phyloP scores from a whole-genome alignment of 495 filamentous ascomycete species.

The Cercophora sp. region DNA sequence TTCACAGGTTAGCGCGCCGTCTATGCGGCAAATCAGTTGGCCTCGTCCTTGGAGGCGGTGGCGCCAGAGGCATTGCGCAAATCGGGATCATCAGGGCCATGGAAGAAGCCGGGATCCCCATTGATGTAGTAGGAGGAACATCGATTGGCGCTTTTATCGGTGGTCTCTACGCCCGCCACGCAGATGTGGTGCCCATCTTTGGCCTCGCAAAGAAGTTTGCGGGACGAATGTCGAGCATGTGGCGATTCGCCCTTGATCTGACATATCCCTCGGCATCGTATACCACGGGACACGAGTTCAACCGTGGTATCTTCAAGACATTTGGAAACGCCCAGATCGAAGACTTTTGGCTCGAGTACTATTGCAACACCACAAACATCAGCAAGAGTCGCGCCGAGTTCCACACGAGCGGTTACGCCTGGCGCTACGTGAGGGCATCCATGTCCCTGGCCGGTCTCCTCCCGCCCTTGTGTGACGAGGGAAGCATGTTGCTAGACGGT shows the following conservation, averaged over 20 bases:
- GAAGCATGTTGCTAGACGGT: constrained; percentile 91
- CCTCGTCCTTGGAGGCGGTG: constrained; percentile 88
- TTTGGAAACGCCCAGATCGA: constrained; percentile 96
- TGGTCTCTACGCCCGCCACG: constrained; percentile 90
- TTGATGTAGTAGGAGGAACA: constrained; percentile 93
- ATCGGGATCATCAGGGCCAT: constrained; percentile 91
- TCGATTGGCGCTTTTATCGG: constrained; percentile 98
- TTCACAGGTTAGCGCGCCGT: constrained; percentile 85
- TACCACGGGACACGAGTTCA: constrained; percentile 98
- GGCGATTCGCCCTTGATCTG: constrained; percentile 91
- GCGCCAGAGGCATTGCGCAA: constrained; percentile 85
- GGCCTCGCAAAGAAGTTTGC: constrained; percentile 95
- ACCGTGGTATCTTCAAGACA: constrained; percentile 97
- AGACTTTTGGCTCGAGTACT: constrained; percentile 98
- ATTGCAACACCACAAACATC: constrained; percentile 99
- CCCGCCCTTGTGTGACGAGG: constrained; percentile 93
- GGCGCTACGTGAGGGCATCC: constrained; percentile 91
- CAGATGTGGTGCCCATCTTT: constrained; percentile 95
- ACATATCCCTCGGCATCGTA: constrained; percentile 95
- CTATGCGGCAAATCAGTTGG: constrained; percentile 94
- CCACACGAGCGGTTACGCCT: constrained; percentile 92
- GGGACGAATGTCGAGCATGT: constrained; percentile 94
- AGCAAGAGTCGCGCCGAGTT: constrained; percentile 82
- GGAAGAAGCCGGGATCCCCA: constrained; percentile 93
- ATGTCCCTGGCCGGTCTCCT: constrained; percentile 94